Evolutionary conservation across 2,329 filamentous ascomycete genomes (phyloP), one percentile per base, ranked within the genome.

Genomic region (Venturia oleaginea): DNA sequence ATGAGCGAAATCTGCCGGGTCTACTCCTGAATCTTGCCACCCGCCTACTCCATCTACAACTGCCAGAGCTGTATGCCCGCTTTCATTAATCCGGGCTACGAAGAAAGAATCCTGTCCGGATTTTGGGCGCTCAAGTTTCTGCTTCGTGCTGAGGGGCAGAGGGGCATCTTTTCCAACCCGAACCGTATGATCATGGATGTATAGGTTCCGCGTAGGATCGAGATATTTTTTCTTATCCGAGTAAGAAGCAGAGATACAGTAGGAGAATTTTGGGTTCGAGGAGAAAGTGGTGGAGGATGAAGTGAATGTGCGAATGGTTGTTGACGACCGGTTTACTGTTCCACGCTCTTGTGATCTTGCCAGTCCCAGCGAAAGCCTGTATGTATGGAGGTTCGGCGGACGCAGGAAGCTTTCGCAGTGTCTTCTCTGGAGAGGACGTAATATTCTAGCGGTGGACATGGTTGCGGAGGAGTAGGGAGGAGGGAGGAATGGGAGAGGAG

Each of bases 41-140:
- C 94, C 94, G 59, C 94, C 94, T 0, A 99, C 94, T 13, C 94
- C 94, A 74, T 99, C 94, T 63, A 92, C 92, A 30, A 99, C 85
- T 22, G 91, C 94, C 69, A 99, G 88, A 0, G 92, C 91, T 13
- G 96, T 84, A 48, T 86, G 82, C 43, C 86, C 82, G 1, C 83
- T 54, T 22, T 34, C 65, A 1, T 83, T 83, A n/a, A 97, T 80
- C 30, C 87, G 85, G 72, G 89, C 76, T 70, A 94, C 88, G 76
- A 99, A 99, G 79, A 97, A 97, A 65, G 94, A 91, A 81, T 99
- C 94, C 76, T 99, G 92, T 19, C 94, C 94, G 61, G 90, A 94
- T 65, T 86, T 88, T 61, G 88, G 90, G 30, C 89, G 85, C 67
- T 79, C 82, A 69, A 79, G 80, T 73, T 85, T 85, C 71, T 83